A percentile compares a stretch with the other conserved stretches of the same genome.
These are phyloP conservation scores for Suhomyces prunicola DNA, from an alignment of 805 yeast genomes.

Conservation along the genomic window DNA sequence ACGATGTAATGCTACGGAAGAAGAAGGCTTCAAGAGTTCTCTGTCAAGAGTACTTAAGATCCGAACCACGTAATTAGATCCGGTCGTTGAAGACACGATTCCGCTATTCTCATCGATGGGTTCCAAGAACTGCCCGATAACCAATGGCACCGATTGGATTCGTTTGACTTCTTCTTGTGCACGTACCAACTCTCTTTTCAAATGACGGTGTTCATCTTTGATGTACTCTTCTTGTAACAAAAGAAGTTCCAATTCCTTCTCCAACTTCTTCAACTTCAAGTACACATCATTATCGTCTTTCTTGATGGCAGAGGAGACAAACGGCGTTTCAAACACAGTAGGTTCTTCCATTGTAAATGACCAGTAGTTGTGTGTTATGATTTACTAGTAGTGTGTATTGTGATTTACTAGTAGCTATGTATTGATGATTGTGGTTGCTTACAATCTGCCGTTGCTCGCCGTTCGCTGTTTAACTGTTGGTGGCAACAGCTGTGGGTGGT, in stretches of 20 bases:
- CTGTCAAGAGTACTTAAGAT: conserved; percentile 92
- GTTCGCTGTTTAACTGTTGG: conserved; percentile 3
- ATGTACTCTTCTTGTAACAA: conserved; percentile 91
- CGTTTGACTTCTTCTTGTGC: conserved; percentile 99
- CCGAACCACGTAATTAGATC: conserved; percentile 94
- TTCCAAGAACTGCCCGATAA: conserved; percentile 95
- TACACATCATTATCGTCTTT: conserved; percentile 63
- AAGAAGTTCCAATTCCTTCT: conserved; percentile 83
- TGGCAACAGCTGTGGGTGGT: conserved; percentile 6
- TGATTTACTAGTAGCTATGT: neutral
- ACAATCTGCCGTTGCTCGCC: neutral
- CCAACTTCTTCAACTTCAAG: conserved; percentile 78
- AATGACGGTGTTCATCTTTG: conserved; percentile 96
- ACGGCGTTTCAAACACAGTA: conserved; percentile 11
- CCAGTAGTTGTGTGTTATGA: neutral
- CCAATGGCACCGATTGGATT: conserved; percentile 95
- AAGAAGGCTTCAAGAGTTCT: conserved; percentile 89
- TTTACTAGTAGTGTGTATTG: neutral
- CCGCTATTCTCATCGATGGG: conserved; percentile 97
- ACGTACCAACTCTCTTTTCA: conserved; percentile 88
- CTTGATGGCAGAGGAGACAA: conserved; percentile 1
- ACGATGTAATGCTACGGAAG: conserved; percentile 96
- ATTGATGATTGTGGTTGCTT: neutral
- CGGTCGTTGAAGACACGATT: conserved; percentile 95
- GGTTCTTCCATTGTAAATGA: conserved; percentile 12